Conservation (phyloP, 2,329 filamentous ascomycete species). For the Monosporascus sp. region DNA sequence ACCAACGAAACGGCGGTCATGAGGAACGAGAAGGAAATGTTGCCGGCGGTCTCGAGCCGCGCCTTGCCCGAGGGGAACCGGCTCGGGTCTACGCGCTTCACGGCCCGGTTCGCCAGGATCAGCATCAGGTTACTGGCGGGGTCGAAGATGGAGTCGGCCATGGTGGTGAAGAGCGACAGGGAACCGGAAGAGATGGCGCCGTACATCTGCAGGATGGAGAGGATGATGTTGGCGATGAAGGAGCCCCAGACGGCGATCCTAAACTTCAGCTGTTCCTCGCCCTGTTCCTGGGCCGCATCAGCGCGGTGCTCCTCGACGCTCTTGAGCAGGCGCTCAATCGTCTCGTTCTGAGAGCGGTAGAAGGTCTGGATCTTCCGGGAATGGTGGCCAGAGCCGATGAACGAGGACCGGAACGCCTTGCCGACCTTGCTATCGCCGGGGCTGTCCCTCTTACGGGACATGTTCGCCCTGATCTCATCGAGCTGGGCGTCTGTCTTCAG, state of each 20-base stretch:
- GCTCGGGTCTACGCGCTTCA: slow-evolving; percentile 77
- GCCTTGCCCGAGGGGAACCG: slow-evolving; percentile 91
- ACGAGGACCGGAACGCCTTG: not conserved
- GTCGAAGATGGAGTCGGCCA: slow-evolving; percentile 94
- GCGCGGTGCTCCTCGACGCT: slow-evolving; percentile 86
- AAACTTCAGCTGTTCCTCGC: slow-evolving; percentile 74
- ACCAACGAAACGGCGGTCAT: slow-evolving; percentile 92
- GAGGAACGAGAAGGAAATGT: slow-evolving; percentile 93
- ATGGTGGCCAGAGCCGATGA: not conserved
- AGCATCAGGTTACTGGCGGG: slow-evolving; percentile 84
- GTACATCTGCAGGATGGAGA: slow-evolving; percentile 81
- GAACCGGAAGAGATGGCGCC: slow-evolving; percentile 82
- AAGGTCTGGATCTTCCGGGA: slow-evolving; percentile 66
- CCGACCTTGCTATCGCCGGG: slow-evolving; percentile 11
- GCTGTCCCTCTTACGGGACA: slow-evolving; percentile 65
- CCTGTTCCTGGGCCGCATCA: slow-evolving; percentile 73
- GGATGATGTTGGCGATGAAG: slow-evolving; percentile 74
- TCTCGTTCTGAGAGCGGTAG: slow-evolving; percentile 88
- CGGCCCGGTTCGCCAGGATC: slow-evolving; percentile 81
- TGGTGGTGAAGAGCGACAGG: slow-evolving; percentile 95
- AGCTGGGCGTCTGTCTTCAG: slow-evolving; percentile 78
- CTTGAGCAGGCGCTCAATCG: slow-evolving; percentile 87
- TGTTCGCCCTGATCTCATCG: slow-evolving; percentile 73
- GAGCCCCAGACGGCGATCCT: slow-evolving; percentile 62
- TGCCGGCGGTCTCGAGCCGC: slow-evolving; percentile 89